phyloP scores from a whole-genome alignment of 208 protist genomes.

The Wallacemonas rigidus region DNA sequence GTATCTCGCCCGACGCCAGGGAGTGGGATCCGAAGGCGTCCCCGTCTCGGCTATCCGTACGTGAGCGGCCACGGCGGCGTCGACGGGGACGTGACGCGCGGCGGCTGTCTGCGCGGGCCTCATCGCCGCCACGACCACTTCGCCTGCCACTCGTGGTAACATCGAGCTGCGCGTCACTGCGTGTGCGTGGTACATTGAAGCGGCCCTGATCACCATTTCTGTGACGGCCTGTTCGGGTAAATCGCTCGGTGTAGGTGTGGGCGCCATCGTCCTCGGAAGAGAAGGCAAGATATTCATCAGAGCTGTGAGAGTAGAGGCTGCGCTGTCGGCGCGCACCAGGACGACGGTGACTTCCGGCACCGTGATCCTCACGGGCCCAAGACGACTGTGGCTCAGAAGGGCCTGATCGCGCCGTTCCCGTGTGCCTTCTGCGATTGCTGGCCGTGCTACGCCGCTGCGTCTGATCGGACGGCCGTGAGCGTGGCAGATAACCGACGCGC shows the following conservation, averaged over 20 bases:
- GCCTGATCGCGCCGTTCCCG: neutral
- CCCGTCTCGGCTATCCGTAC: no score
- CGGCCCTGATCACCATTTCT: no score
- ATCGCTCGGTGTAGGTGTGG: neutral
- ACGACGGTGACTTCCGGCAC: neutral
- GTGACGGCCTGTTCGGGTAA: neutral
- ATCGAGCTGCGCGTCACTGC: neutral
- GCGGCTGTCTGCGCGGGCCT: neutral
- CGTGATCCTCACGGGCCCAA: neutral
- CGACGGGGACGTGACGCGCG: neutral
- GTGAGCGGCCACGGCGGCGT: no score
- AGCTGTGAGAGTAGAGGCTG: neutral
- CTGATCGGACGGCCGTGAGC: neutral
- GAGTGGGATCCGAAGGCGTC: no score
- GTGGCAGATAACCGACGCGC: neutral
- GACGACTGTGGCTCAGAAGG: neutral
- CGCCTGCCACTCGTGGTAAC: neutral
- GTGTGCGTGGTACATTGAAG: neutral
- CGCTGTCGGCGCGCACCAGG: neutral
- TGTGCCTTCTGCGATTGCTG: no score
- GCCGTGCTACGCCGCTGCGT: neutral
- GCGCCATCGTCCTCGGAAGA: neutral
- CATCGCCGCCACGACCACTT: neutral
- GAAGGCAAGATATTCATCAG: constrained; percentile 4
- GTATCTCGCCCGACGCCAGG: no score